phyloP scores from a whole-genome alignment of 805 yeast species.

The Cyberlindnera meyerae region DNA sequence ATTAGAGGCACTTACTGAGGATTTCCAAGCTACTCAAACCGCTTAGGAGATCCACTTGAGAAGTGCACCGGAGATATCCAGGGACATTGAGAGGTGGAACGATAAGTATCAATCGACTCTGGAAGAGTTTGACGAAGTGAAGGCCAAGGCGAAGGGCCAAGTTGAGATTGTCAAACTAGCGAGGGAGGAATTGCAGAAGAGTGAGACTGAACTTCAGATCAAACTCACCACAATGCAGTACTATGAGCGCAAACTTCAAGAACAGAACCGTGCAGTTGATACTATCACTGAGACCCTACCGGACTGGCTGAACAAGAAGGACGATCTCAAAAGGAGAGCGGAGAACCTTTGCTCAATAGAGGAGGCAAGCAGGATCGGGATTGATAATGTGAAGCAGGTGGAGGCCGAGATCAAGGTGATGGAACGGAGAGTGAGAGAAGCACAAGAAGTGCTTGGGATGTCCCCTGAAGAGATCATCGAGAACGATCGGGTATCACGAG shows the following conservation, averaged over 20 bases:
- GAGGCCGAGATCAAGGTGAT: constrained; percentile 43
- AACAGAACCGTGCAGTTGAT: constrained; percentile 16
- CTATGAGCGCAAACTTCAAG: constrained; percentile 15
- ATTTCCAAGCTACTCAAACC: too few relatives aligned
- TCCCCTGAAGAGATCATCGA: constrained; percentile 50
- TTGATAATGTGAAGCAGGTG: constrained; percentile 45
- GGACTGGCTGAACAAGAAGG: constrained; percentile 14
- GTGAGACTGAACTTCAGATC: constrained; percentile 14
- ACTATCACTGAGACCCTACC: constrained; percentile 17
- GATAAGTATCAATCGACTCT: too few relatives aligned
- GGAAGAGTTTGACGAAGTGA: too few relatives aligned
- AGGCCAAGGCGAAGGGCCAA: too few relatives aligned
- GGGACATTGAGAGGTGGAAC: too few relatives aligned
- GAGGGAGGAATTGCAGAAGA: too few relatives aligned
- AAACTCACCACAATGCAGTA: too few relatives aligned
- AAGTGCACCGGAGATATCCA: too few relatives aligned
- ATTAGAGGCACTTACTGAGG: too few relatives aligned
- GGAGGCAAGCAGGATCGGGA: constrained; percentile 35
- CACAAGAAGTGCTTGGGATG: constrained; percentile 50
- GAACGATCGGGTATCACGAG: constrained; percentile 41
- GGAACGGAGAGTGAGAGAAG: constrained; percentile 41
- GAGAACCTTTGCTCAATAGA: constrained; percentile 41
- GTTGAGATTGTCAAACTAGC: too few relatives aligned
- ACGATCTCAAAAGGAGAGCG: constrained; percentile 28
- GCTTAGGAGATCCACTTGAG: too few relatives aligned